Conservation (phyloP, 257 asterid genomes). For the Perilla frutescens region DNA sequence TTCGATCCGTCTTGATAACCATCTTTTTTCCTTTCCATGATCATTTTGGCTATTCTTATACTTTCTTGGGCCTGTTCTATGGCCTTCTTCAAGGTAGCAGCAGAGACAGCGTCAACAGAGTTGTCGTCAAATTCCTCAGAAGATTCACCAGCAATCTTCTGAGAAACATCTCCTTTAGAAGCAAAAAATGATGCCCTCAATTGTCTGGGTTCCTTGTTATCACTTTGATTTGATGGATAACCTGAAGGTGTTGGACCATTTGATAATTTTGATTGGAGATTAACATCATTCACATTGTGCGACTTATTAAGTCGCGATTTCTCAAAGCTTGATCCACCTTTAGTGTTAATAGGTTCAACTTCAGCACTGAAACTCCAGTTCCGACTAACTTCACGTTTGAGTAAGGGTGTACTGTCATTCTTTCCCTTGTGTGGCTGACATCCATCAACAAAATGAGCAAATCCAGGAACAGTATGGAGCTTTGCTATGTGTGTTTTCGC, state of each 20-base stretch:
- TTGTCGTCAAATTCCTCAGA: constrained; percentile 78
- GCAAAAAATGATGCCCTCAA: constrained; percentile 43
- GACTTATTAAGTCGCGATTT: constrained; percentile 44
- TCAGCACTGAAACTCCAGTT: constrained; percentile 69
- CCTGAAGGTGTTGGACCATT: constrained; percentile 44
- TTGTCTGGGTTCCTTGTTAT: constrained; percentile 41
- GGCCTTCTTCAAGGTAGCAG: constrained; percentile 82
- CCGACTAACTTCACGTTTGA: constrained; percentile 58
- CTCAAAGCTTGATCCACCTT: constrained; percentile 51
- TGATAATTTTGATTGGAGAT: constrained; percentile 47
- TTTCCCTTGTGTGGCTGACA: constrained; percentile 47
- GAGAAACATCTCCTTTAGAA: constrained; percentile 49
- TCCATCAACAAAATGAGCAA: constrained; percentile 68
- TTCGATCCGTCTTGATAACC: constrained; percentile 46
- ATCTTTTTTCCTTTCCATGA: constrained; percentile 73
- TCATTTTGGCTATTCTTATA: constrained; percentile 80
- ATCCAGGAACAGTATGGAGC: constrained; percentile 80
- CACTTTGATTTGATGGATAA: constrained; percentile 41
- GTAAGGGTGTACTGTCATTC: constrained; percentile 43
- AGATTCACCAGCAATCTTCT: constrained; percentile 43
- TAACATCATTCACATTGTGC: constrained; percentile 37
- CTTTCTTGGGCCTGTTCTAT: constrained; percentile 92
- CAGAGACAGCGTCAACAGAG: constrained; percentile 82
- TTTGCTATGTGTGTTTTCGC: constrained; percentile 68
- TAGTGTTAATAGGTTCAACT: constrained; percentile 45